Evolutionary conservation across 2,329 filamentous ascomycete genomes (phyloP).

Genomic region (Lecanoromycetidae sp.): DNA sequence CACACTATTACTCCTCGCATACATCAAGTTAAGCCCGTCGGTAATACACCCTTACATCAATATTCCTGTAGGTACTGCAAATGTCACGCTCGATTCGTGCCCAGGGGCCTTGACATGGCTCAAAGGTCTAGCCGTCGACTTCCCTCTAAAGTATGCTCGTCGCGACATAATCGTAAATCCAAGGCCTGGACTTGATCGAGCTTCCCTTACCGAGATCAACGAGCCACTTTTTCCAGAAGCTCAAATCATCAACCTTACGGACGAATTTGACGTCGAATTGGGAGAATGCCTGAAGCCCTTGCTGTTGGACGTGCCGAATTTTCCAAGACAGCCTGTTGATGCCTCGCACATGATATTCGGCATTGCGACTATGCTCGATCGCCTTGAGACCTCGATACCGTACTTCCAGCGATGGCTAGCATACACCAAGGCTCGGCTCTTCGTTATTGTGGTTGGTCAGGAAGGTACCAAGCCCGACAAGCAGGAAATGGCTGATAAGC

Average conservation of each 20-base stretch:
- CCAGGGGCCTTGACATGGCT: too few relatives aligned
- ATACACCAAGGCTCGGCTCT: conserved; percentile 39
- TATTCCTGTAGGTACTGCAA: too few relatives aligned
- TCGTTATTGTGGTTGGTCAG: conserved; percentile 32
- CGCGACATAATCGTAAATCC: conserved; percentile 2
- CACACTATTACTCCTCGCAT: too few relatives aligned
- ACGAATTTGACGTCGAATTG: background rate
- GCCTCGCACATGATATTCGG: conserved; percentile 43
- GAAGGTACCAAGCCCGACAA: conserved; percentile 25
- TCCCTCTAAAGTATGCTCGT: conserved; percentile 5
- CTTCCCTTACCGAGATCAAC: background rate
- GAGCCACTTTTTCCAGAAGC: background rate
- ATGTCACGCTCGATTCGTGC: too few relatives aligned
- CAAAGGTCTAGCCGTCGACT: background rate
- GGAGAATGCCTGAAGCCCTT: conserved; percentile 1
- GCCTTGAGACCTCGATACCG: conserved; percentile 39
- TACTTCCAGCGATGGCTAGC: conserved; percentile 46
- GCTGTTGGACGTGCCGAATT: background rate
- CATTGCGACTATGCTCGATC: conserved; percentile 41
- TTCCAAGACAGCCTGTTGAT: conserved; percentile 23
- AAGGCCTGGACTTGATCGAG: background rate
- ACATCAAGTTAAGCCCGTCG: too few relatives aligned
- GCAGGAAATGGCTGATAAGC: conserved; percentile 20
- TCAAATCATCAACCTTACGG: background rate
- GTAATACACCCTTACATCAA: too few relatives aligned